Conservation (phyloP, 176 grass and related monocot species). For the Carex parvula region DNA sequence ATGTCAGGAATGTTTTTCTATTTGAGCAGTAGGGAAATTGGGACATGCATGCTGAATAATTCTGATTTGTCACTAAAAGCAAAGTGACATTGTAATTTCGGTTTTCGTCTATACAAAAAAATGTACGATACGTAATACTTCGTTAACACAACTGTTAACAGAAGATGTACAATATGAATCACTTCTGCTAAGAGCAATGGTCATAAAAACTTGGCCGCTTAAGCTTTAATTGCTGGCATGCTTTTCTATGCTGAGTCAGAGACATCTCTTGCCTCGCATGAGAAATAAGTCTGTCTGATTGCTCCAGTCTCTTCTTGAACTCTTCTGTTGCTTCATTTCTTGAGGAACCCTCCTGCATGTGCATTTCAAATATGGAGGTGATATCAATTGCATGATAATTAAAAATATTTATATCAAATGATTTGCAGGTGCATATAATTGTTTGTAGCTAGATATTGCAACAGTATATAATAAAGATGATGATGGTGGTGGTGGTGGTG, state of each 20-base stretch:
- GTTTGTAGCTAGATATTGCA: too few species aligned
- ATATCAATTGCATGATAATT: neutral
- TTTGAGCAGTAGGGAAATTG: neutral
- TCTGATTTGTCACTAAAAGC: neutral
- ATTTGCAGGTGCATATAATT: conserved; percentile 17
- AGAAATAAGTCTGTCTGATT: conserved; percentile 66
- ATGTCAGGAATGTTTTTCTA: neutral
- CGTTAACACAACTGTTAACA: neutral
- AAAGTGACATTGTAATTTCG: neutral
- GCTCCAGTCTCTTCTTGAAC: conserved; percentile 59
- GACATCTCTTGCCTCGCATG: conserved; percentile 51
- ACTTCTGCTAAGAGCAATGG: neutral
- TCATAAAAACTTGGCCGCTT: conserved; percentile 10
- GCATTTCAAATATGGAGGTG: neutral
- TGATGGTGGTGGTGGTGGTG: neutral
- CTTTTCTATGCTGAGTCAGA: conserved; percentile 23
- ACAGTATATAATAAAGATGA: too few species aligned
- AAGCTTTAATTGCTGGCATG: neutral
- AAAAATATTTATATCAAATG: conserved; percentile 14
- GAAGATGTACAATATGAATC: neutral
- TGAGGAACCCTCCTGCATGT: conserved; percentile 33
- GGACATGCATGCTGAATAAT: neutral
- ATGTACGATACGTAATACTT: neutral
- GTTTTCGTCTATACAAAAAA: neutral
- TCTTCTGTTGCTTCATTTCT: conserved; percentile 31